Conservation (phyloP, 139 green algal genomes). For the Chlamydomonas incerta region DNA sequence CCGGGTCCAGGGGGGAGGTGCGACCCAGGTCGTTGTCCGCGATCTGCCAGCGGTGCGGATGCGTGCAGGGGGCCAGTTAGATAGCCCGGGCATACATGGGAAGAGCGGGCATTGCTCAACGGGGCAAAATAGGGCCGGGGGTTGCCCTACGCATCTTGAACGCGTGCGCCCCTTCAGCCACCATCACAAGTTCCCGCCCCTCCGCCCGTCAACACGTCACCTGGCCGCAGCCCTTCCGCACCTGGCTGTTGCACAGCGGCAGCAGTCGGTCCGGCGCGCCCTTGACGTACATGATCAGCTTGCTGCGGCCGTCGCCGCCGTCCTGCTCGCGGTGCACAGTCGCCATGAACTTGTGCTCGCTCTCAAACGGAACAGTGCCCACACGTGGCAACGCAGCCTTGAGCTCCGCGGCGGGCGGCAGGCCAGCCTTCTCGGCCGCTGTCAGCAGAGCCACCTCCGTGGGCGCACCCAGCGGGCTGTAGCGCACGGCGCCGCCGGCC, state of each 20-base stretch:
- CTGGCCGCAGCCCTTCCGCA: not conserved
- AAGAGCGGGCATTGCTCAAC: too few relatives aligned
- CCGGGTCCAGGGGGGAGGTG: conserved; percentile 36
- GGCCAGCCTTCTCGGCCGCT: conserved; percentile 45
- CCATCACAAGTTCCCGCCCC: too few relatives aligned
- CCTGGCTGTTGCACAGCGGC: not conserved
- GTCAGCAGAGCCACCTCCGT: conserved; percentile 57
- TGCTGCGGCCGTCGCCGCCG: not conserved
- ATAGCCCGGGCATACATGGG: too few relatives aligned
- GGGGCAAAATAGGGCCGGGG: too few relatives aligned
- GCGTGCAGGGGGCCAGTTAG: too few relatives aligned
- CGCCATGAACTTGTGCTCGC: conserved; percentile 62
- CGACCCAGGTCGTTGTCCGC: conserved; percentile 1
- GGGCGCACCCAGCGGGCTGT: conserved; percentile 41
- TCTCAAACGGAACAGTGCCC: conserved; percentile 50
- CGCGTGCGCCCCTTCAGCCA: too few relatives aligned
- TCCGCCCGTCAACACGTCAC: too few relatives aligned
- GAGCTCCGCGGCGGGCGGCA: conserved; percentile 24
- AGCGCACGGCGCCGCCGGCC: not conserved
- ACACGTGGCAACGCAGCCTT: conserved; percentile 31
- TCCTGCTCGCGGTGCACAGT: conserved; percentile 31
- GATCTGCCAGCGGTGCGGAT: too few relatives aligned
- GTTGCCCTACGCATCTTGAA: too few relatives aligned
- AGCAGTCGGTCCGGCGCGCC: not conserved
- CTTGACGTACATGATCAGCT: conserved; percentile 48